These are phyloP conservation scores for Acidomyces sp. DNA, from an alignment of 495 filamentous ascomycete species.

Conservation along the genomic window DNA sequence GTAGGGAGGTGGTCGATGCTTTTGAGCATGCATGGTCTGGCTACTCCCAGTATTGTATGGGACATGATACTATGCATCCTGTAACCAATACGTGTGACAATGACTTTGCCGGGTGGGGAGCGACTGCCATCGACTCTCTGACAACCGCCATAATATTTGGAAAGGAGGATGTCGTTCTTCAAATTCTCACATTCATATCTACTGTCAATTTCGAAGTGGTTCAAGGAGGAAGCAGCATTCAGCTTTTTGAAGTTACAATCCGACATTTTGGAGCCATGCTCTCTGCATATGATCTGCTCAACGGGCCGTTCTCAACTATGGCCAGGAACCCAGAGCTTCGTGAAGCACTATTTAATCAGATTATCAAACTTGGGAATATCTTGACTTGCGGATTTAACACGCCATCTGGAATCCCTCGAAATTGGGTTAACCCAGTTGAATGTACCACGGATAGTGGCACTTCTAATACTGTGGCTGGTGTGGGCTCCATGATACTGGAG, in stretches of 20 bases:
- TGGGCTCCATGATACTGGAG: slow-evolving; percentile 8
- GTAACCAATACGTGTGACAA: slow-evolving; percentile 8
- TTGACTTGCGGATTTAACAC: slow-evolving; percentile 8
- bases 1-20: slow-evolving; percentile 1
- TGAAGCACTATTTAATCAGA: background rate
- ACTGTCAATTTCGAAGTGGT: slow-evolving; percentile 5
- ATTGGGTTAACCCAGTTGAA: slow-evolving; percentile 2
- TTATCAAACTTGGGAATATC: slow-evolving; percentile 1
- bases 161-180: slow-evolving; percentile 4
- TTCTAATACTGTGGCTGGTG: slow-evolving; percentile 3
- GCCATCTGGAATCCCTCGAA: slow-evolving; percentile 4
- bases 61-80: slow-evolving; percentile 8
- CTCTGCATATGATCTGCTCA: slow-evolving; percentile 61
- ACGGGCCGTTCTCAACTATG: slow-evolving; percentile 8
- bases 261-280: slow-evolving; percentile 75
- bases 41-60: slow-evolving; percentile 6
- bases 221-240: slow-evolving; percentile 21
- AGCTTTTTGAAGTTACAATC: slow-evolving; percentile 81
- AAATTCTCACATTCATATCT: slow-evolving; percentile 8
- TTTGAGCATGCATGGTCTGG: slow-evolving; percentile 15
- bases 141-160: slow-evolving; percentile 14
- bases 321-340: background rate
- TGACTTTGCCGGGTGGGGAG: slow-evolving; percentile 10
- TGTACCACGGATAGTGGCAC: slow-evolving; percentile 1
- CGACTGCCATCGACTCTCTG: slow-evolving; percentile 12